Evolutionary conservation across 305 asterid species (phyloP), one percentile per base, ranked within the genome.

Genomic region (Andrographis paniculata): DNA sequence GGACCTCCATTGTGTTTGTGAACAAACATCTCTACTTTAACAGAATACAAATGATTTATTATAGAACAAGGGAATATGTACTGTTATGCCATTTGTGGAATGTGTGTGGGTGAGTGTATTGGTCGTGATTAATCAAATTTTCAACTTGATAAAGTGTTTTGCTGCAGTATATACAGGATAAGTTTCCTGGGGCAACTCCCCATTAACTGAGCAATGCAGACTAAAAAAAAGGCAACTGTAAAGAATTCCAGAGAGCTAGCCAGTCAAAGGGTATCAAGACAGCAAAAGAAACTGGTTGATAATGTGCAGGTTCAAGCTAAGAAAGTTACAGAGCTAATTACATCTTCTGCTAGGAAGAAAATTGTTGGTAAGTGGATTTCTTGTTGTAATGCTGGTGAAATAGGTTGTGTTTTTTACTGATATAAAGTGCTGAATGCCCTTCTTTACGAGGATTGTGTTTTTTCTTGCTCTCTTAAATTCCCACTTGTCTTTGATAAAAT

Each of bases 301-400:
- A 77, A 75, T 66, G 73, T 55, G 62, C 83, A 78, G 42, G 71
- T 71, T 44, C 82, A 78, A 65, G 67, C 80, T 35, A 86, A 80
- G 64, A 78, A 76, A 62, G 92, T 72, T 41, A 39, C 86, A 5
- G 95, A 80, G 61, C 60, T 91, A 41, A 87, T 91, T 49, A 72
- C 96, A 16, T 83, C 99, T 48, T 86, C 99, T 56, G 78, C 68
- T 23, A 77, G 96, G 76, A 91, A 91, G 84, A 86, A 78, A 62
- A 84, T 78, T 73, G 63, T 66, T 56, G 87, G 99, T 91, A 52
- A 55, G 78, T 63, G 23, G 53, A 28, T 48, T 43, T 33, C 21
- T 47, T 47, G 50, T 50, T 18, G 38, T 31, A 13, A 50, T 17
- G 23, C 55, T 56, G 38, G 52, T 52, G 22, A 33, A 22, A 44